A percentile compares a stretch with the other conserved stretches of the same genome.
Conservation (phyloP, 2,329 filamentous ascomycete species). For the Penicillium sp. region DNA sequence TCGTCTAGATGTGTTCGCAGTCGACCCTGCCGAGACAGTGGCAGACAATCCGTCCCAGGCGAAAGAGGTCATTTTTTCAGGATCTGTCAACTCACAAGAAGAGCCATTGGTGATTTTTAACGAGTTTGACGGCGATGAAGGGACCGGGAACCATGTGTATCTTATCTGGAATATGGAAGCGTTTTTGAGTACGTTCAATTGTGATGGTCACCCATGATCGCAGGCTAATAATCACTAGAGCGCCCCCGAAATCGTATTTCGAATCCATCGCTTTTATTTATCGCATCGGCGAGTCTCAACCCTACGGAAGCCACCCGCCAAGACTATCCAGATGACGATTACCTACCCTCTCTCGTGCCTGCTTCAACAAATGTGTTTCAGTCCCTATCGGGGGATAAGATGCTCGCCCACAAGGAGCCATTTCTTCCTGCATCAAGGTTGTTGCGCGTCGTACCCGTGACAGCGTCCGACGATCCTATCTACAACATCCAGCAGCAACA, state of each 20-base stretch:
- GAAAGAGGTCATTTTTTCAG: slow-evolving; percentile 41
- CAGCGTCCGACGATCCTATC: slow-evolving; percentile 44
- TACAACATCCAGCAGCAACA: slow-evolving; percentile 51
- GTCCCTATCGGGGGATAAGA: slow-evolving; percentile 47
- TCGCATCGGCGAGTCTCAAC: slow-evolving; percentile 43
- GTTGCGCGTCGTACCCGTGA: slow-evolving; percentile 50
- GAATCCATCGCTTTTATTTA: slow-evolving; percentile 52
- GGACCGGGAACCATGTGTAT: slow-evolving; percentile 36
- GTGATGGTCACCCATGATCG: not conserved
- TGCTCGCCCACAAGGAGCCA: slow-evolving; percentile 43
- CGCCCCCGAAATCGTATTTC: slow-evolving; percentile 48
- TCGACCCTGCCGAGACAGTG: slow-evolving; percentile 37
- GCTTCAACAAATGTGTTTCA: slow-evolving; percentile 55
- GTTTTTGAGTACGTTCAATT: slow-evolving; percentile 33
- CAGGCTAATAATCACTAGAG: slow-evolving; percentile 22
- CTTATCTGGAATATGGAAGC: slow-evolving; percentile 42
- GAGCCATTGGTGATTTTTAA: slow-evolving; percentile 43
- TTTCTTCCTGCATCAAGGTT: slow-evolving; percentile 54
- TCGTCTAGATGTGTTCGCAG: slow-evolving; percentile 46
- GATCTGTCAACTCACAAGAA: slow-evolving; percentile 31
- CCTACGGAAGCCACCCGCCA: slow-evolving; percentile 36
- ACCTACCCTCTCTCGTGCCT: slow-evolving; percentile 50
- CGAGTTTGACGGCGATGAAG: slow-evolving; percentile 36
- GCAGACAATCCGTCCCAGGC: slow-evolving; percentile 34
- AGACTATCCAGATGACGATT: slow-evolving; percentile 42